Base-by-base conservation (phyloP, 768 basidiomycete genomes). In the Lentinus tigrinus region DNA sequence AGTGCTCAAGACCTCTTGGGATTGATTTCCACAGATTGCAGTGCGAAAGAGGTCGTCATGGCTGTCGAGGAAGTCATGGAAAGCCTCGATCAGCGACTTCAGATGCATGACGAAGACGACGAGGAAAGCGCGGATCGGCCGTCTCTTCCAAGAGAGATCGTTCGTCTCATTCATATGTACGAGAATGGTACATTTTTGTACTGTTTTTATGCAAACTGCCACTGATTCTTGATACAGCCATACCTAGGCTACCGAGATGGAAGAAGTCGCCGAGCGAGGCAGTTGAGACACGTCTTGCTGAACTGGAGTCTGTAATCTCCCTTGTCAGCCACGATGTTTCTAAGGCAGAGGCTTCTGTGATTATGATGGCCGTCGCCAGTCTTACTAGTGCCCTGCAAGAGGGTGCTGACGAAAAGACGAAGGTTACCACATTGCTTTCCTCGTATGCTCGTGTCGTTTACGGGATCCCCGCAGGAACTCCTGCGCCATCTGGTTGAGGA, bases 31-130 rank as follows among this genome's bases (percentile, higher is more conserved):
- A 47, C 60, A 38, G 50, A 66, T 2, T 63, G 62, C 14, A 80
- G 70, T 51, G 71, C 74, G 0, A 81, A 80, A 57, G 79, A 81
- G 62, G 59, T 75, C 23, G 49, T 78, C 39, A 73, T 81, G 48
- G 75, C 75, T 2, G 46, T 73, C 17, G 76, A 79, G 49, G 80
- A 78, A 61, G 63, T 61, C 6, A 54, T 74, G 28, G 80, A 78
- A 58, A 56, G 54, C 26, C 46, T 80, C 21, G 61, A 65, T 24
- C 52, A 47, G 4, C 40, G 48, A 17, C 27, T 54, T 0, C 51
- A 53, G 23, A 63, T 63, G 19, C 17, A 6, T 9, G 51, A 31
- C 23, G 49, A 42, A 13, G 66, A 62, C 3, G 66, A 65, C 10
- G 66, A 64, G 4, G 68, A 70, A 3, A 50, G 69, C 13, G 51